phyloP scores from a whole-genome alignment of 768 basidiomycete species.

The Rhodotorula babjevae region DNA sequence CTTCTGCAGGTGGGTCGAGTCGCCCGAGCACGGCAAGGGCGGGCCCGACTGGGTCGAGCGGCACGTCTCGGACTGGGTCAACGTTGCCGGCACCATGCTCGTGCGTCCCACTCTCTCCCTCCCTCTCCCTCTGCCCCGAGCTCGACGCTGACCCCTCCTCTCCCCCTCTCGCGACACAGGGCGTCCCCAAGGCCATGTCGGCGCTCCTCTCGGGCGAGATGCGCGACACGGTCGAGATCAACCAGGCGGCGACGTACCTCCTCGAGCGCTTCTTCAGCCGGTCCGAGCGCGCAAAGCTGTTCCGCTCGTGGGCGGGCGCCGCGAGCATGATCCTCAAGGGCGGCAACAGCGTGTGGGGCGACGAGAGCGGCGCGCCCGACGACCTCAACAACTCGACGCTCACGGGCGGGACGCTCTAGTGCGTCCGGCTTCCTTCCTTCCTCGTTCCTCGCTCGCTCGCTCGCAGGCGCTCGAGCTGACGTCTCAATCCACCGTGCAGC shows the following conservation, averaged over 20 bases:
- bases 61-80: conserved; percentile 73
- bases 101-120: neutral
- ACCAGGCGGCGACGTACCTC: conserved; percentile 62
- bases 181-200: conserved; percentile 76
- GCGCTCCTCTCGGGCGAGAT: conserved; percentile 95
- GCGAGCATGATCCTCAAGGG: conserved; percentile 55
- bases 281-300: conserved; percentile 78
- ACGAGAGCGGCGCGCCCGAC: conserved; percentile 69
- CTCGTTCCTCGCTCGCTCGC: neutral
- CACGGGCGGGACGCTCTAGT: conserved; percentile 31
- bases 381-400: conserved; percentile 55
- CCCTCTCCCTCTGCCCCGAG: neutral
- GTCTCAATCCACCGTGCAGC: neutral
- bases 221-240: conserved; percentile 63
- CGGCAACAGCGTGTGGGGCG: conserved; percentile 75
- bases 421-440: neutral
- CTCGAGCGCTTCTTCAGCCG: conserved; percentile 78
- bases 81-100: conserved; percentile 79
- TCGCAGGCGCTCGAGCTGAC: no score
- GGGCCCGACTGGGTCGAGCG: conserved; percentile 89
- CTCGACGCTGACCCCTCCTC: no score
- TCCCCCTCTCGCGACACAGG: neutral
- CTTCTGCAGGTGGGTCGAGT: conserved; percentile 88
- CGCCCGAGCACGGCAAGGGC: conserved; percentile 70
- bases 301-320: conserved; percentile 91